These are phyloP conservation scores for Monascus ruber DNA, from an alignment of 2,329 filamentous ascomycete species.

Conservation along the genomic window DNA sequence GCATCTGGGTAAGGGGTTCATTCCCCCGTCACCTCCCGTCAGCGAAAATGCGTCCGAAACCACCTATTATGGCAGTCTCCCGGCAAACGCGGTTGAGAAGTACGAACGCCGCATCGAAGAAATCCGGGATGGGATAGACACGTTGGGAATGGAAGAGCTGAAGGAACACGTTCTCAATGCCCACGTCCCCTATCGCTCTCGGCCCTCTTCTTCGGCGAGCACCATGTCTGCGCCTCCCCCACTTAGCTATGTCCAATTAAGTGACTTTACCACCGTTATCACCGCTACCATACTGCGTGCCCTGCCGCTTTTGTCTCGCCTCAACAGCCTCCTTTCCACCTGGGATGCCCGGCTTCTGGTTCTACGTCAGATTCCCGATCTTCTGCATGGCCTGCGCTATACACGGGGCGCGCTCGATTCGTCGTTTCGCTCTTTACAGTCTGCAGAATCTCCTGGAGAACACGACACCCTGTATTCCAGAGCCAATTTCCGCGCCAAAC, in stretches of 20 bases:
- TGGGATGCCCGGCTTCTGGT: slow-evolving; percentile 72
- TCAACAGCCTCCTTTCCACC: slow-evolving; percentile 60
- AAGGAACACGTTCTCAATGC: slow-evolving; percentile 78
- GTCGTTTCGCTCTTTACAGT: slow-evolving; percentile 20
- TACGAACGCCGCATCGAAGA: slow-evolving; percentile 66
- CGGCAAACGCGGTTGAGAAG: slow-evolving; percentile 48
- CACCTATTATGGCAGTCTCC: slow-evolving; percentile 61
- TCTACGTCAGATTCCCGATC: slow-evolving; percentile 58
- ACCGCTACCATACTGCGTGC: slow-evolving; percentile 87
- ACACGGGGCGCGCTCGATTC: slow-evolving; percentile 23
- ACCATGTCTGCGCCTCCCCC: slow-evolving; percentile 31
- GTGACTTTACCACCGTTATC: slow-evolving; percentile 80
- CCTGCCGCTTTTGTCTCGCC: slow-evolving; percentile 64
- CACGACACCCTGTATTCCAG: slow-evolving; percentile 19
- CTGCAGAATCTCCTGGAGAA: slow-evolving; percentile 13
- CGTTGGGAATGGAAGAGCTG: slow-evolving; percentile 54
- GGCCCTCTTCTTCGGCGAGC: slow-evolving; percentile 37
- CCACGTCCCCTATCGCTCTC: slow-evolving; percentile 55
- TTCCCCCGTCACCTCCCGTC: slow-evolving; percentile 16
- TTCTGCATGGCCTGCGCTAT: slow-evolving; percentile 51
- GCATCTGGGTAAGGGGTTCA: slow-evolving; percentile 31
- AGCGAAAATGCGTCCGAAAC: slow-evolving; percentile 18
- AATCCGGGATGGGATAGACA: slow-evolving; percentile 45
- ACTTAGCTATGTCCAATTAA: slow-evolving; percentile 56
- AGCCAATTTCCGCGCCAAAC: slow-evolving; percentile 30